Conservation (phyloP, 2,329 filamentous ascomycete genomes). For the Drechslerella dactyloides region DNA sequence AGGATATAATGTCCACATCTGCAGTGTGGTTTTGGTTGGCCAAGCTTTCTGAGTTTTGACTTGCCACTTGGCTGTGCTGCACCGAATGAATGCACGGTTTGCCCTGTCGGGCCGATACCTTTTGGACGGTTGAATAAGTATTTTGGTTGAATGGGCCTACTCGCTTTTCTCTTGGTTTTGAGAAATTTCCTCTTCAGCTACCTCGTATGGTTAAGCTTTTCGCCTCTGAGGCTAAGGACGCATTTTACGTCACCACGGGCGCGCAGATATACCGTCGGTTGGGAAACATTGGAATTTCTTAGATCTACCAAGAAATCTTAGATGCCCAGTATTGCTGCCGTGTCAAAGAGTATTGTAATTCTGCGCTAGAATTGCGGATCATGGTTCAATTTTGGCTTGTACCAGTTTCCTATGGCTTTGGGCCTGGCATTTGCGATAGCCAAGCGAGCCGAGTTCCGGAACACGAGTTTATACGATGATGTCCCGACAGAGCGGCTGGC, state of each 20-base stretch:
- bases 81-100: constrained; percentile 25
- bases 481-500: too few relatives aligned
- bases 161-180: too few relatives aligned
- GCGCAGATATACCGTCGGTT: background rate
- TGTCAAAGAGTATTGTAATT: too few relatives aligned
- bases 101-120: background rate
- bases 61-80: constrained; percentile 32
- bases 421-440: too few relatives aligned
- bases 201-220: constrained; percentile 10
- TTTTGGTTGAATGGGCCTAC: constrained; percentile 12
- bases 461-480: too few relatives aligned
- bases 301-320: too few relatives aligned
- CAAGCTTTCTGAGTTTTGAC: constrained; percentile 41
- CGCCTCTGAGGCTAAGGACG: background rate
- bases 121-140: background rate
- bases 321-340: too few relatives aligned
- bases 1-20: constrained; percentile 43
- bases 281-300: too few relatives aligned
- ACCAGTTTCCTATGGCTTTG: too few relatives aligned
- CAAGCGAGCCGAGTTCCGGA: too few relatives aligned
- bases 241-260: background rate
- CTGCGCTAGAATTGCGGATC: too few relatives aligned
- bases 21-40: constrained; percentile 10
- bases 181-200: constrained; percentile 5
- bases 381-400: too few relatives aligned